Evolutionary conservation across 129 eudicot genomes (phyloP), one percentile per base, ranked within the genome.

Genomic region (Dittrichia graveolens): DNA sequence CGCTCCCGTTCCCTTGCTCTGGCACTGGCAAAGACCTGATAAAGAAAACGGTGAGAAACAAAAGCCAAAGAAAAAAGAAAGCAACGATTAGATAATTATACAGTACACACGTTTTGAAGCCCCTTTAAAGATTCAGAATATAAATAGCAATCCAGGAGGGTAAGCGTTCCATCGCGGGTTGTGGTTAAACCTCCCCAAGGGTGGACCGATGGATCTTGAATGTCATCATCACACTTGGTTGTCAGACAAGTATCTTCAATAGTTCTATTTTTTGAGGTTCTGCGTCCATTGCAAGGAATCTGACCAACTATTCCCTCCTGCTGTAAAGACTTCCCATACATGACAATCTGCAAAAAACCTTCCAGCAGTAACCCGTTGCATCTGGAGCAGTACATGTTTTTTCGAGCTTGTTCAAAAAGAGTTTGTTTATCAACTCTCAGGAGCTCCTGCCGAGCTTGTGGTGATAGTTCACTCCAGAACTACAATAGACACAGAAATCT

Each of bases 161-260:
- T 94, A 61, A 94, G 93, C 31, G 83, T 80, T 73, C 91, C 97
- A 76, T 94, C 98, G 56, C 88, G 79, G 45, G 91, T 85, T 13
- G 98, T 78, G 35, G 89, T 94, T 38, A 94, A 77, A 67, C 97
- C 98, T 80, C 98, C 97, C 98, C 98, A 90, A 19, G 95, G 98
- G 74, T 94, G 97, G 71, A 94, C 98, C 49, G 97, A 90, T 48
- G 97, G 98, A 84, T 90, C 93, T 74, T 86, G 96, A 78, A 84
- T 71, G 68, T 90, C 97, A 75, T 82, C 87, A 34, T 94, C 85
- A 79, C 88, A 73, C n/a, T 73, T 87, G 69, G 58, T 49, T 67
- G 56, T 60, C 66, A 53, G 63, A 58, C 88, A 69, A 14, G 74
- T 54, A 34, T 87, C 87, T 45, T 70, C 83, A 56, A 81, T 41